Base-by-base conservation (phyloP, 129 eudicot species). In the Mikania micrantha region DNA sequence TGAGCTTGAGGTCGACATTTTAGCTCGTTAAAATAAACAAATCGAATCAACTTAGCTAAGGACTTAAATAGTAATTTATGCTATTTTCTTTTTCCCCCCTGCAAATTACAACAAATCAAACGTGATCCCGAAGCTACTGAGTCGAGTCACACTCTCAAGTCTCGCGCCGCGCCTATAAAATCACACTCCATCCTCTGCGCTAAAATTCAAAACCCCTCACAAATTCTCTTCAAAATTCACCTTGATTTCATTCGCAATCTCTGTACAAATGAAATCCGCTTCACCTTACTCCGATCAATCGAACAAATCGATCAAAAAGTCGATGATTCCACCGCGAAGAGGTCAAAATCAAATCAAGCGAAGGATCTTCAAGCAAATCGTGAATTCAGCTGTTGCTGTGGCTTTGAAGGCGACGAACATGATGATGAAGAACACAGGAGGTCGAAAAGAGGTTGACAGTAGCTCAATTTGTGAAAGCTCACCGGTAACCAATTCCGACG, bases 261-360 rank as follows among this genome's bases (percentile, higher is more conserved):
- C 24, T 17, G 15, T 9, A 35, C 8, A 36, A 9, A 61, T 61
- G 67, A 10, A 61, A 0, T 2, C 48, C 4, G 48, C 48, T 19
- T 36, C 48, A 20, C 10, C 29, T 5, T 20, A 35, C 48, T 36
- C 25, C 67, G n/a, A 61, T 2, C 48, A 35, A n/a, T 17, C 47
- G 3, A 17, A 19, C 48, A 35, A 4, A 35, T 61, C 48, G 17
- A 35, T 5, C 48, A 60, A 34, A 20, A 61, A 36, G 9, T 4
- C 47, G 48, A 61, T 8, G 29, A 38, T 19, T 36, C 67, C 67
- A 7, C 49, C 67, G 48, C 40, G 67, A 9, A 32, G 67, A 9
- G 49, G 67, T 32, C 29, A 34, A 34, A 35, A 41, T 29, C 15
- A 62, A 36, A 38, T 62, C 67, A 38, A 62, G 49, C 67, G 67